Base-by-base conservation (phyloP, 1,139 yeast species). In the Zygoascus hellenicus region DNA sequence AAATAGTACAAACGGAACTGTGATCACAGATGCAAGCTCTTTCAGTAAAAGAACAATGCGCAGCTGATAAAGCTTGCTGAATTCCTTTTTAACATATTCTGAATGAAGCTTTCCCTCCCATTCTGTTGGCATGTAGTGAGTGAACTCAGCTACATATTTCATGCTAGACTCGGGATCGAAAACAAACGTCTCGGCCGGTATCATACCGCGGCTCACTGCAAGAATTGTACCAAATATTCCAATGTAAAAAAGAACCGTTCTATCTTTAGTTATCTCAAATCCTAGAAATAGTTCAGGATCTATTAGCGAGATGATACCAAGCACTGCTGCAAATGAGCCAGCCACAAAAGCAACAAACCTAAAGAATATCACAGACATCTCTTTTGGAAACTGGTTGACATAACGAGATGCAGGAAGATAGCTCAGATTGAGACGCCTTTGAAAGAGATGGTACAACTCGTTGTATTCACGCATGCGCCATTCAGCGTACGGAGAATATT, bases 391-490 rank as follows among this genome's bases (percentile, higher is more conserved):
- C 63, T 90, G 97, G 57, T 88, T 82, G 48, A 92, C 80, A 61
- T 92, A 92, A 13, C 80, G 77, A 45, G 84, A 77, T 0, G 98
- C 96, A 2, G 90, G 81, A 10, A 79, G 84, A 38, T 80, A 77
- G 43, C 97, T 86, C 55, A 86, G 66, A 46, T 81, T 85, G 38
- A 94, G 68, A 44, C 99, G 71, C 56, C 82, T 80, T 50, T 80
- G 80, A 64, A 92, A 92, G 37, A 92, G 74, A 65, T 92, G 98
- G 37, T 88, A 88, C 15, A 92, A 72, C 63, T 92, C 99, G 62
- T 92, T 92, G 62, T 85, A 88, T 61, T 92, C 98, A 48, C 98
- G 73, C 60, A 94, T 77, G 62, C 83, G 87, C 97, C 98, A 92
- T 60, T 87, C 92, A 0, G 97, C 97, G 64, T 79, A 77, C 0